Conservation (phyloP, 495 filamentous ascomycete genomes). For the Xylaria castorea region DNA sequence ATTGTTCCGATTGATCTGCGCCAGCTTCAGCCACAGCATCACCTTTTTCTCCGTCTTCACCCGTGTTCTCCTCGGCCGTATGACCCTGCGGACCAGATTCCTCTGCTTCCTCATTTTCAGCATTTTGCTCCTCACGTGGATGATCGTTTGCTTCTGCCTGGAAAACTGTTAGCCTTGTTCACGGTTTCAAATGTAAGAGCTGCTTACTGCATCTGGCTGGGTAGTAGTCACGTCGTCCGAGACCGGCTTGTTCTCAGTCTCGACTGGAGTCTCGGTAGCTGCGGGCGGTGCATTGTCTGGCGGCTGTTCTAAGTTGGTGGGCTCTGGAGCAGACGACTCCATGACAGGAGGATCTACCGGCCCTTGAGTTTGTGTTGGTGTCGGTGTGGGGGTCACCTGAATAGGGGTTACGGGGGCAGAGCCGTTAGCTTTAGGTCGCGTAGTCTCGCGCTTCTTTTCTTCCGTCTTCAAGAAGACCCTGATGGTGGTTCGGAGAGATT, state of each 20-base stretch:
- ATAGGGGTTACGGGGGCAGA: constrained; percentile 54
- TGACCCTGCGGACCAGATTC: constrained; percentile 33
- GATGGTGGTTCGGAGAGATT: constrained; percentile 84
- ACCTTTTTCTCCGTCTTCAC: constrained; percentile 39
- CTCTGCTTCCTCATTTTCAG: constrained; percentile 31
- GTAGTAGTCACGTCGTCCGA: constrained; percentile 16
- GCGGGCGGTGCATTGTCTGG: constrained; percentile 11
- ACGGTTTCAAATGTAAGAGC: background rate
- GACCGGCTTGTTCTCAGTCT: constrained; percentile 24
- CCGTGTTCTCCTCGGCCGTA: constrained; percentile 37
- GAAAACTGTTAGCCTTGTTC: background rate
- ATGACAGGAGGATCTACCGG: constrained; percentile 31
- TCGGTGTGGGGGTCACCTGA: constrained; percentile 40
- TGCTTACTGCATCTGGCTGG: constrained; percentile 31
- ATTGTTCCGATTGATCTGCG: constrained; percentile 42
- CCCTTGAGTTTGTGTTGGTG: constrained; percentile 31
- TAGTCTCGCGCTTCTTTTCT: constrained; percentile 78
- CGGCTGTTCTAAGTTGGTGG: constrained; percentile 23
- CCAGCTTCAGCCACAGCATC: constrained; percentile 42
- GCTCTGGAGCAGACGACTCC: constrained; percentile 27
- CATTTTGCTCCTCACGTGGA: constrained; percentile 35
- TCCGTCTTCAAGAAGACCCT: constrained; percentile 85
- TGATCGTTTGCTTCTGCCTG: constrained; percentile 25
- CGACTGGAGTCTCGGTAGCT: constrained; percentile 10
- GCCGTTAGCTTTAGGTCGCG: constrained; percentile 60